phyloP scores from a whole-genome alignment of 306 rosid species.

The Cajanus cajan region DNA sequence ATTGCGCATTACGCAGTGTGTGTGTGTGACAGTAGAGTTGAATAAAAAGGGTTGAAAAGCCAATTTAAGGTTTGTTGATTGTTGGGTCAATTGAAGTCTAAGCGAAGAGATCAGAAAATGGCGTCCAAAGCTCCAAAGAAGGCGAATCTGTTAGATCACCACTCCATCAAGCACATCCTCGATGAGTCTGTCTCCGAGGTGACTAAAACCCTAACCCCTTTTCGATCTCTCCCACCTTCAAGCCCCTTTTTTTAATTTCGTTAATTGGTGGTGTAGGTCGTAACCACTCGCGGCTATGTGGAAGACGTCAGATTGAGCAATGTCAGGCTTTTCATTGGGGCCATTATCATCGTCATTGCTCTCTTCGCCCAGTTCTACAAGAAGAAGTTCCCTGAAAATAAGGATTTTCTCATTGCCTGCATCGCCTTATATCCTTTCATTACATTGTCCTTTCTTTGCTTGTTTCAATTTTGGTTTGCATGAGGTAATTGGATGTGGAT shows the following conservation, averaged over 20 bases:
- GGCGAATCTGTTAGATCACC: conserved; percentile 81
- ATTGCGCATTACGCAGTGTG: too few relatives aligned
- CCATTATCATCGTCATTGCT: conserved; percentile 70
- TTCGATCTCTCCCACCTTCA: conserved; percentile 6
- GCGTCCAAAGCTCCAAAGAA: conserved; percentile 66
- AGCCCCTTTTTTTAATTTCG: background rate
- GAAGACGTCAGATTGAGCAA: conserved; percentile 94
- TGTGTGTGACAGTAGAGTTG: too few relatives aligned
- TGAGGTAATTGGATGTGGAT: background rate
- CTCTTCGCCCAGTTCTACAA: conserved; percentile 92
- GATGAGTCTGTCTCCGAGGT: conserved; percentile 94
- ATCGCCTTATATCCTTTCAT: conserved; percentile 78
- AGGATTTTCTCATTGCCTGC: conserved; percentile 76
- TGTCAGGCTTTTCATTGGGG: conserved; percentile 61
- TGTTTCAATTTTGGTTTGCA: background rate
- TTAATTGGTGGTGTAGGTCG: conserved; percentile 47
- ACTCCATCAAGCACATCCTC: conserved; percentile 82
- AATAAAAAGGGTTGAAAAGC: conserved; percentile 8
- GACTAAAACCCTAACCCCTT: conserved; percentile 41
- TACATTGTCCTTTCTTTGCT: background rate
- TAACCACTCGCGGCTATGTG: conserved; percentile 68
- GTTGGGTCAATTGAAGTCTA: conserved; percentile 28
- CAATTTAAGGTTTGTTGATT: background rate
- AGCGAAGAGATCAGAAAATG: conserved; percentile 40
- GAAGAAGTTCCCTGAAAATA: conserved; percentile 90